Percentiles rank a stretch among this genome's conserved stretches.
These are phyloP conservation scores for Phytopythium sindhum DNA, from an alignment of 352 stramenopile genomes.

Conservation along the genomic window DNA sequence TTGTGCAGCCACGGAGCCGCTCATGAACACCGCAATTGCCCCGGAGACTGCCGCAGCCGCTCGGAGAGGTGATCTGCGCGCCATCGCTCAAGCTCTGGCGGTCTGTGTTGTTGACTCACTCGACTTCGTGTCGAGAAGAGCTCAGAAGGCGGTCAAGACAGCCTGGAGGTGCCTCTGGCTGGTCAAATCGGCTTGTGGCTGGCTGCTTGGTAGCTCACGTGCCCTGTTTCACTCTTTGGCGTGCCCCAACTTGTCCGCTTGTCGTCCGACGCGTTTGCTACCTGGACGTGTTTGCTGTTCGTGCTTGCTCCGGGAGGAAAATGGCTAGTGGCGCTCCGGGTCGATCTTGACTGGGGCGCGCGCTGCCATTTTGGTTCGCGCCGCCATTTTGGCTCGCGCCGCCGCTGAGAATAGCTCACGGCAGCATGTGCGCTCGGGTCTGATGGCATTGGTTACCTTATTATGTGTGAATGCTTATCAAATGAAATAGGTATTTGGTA, in stretches of 20 bases:
- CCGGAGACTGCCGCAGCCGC: neutral
- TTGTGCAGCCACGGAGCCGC: conserved; percentile 15
- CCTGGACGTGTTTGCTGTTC: conserved; percentile 3
- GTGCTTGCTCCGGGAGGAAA: conserved; percentile 1
- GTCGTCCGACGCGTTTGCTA: neutral
- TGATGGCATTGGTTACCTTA: neutral
- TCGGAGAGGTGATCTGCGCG: neutral
- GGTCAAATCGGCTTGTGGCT: neutral
- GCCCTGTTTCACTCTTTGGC: neutral
- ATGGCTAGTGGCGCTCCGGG: conserved; percentile 7
- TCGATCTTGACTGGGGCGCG: neutral
- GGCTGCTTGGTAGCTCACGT: conserved; percentile 3
- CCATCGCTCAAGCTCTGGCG: neutral
- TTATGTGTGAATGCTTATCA: neutral
- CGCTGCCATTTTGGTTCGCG: neutral
- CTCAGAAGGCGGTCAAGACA: neutral
- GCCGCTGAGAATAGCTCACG: neutral
- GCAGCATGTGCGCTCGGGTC: neutral
- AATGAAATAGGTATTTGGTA: neutral
- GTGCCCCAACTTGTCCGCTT: neutral
- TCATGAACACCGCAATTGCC: conserved; percentile 4
- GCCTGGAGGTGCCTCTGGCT: neutral
- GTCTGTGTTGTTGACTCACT: neutral
- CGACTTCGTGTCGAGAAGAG: neutral
- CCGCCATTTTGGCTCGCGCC: neutral